These are phyloP conservation scores for Yamadazyma nakazawae DNA, from an alignment of 805 yeast genomes.

Conservation along the genomic window DNA sequence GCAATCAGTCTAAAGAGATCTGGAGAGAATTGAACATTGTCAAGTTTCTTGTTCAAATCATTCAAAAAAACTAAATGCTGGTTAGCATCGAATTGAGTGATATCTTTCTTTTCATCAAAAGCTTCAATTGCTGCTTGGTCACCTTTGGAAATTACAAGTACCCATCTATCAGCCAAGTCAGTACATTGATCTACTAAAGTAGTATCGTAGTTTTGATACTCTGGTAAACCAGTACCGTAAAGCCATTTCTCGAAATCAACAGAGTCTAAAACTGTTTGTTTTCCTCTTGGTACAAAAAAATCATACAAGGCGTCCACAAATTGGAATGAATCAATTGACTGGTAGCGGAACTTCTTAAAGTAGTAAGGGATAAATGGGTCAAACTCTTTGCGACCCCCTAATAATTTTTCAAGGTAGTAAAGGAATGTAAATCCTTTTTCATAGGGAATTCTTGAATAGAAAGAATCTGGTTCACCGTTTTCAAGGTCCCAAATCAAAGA, in stretches of 20 bases:
- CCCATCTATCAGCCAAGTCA: constrained; percentile 22
- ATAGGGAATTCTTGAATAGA: constrained; percentile 33
- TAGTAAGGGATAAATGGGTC: constrained; percentile 29
- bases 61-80: constrained; percentile 27
- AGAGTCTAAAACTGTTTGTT: constrained; percentile 18
- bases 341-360: constrained; percentile 25
- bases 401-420: constrained; percentile 22
- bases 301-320: constrained; percentile 26
- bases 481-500: constrained; percentile 22
- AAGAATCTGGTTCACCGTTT: constrained; percentile 27
- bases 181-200: constrained; percentile 28
- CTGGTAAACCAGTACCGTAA: constrained; percentile 26
- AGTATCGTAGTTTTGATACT: constrained; percentile 24
- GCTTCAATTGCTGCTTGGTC: not conserved
- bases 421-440: constrained; percentile 36
- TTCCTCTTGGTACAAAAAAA: constrained; percentile 21
- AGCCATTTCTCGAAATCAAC: constrained; percentile 31
- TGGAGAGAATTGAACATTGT: constrained; percentile 4
- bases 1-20: constrained; percentile 16
- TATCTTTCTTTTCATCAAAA: constrained; percentile 22
- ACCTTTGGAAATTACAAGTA: constrained; percentile 6
- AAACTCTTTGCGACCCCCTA: constrained; percentile 24
- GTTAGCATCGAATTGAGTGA: constrained; percentile 19
- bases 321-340: constrained; percentile 25
- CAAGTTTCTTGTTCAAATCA: constrained; percentile 18